Evolutionary conservation across 2,329 filamentous ascomycete genomes (phyloP).

Genomic region (Phaeomoniella chlamydospora): DNA sequence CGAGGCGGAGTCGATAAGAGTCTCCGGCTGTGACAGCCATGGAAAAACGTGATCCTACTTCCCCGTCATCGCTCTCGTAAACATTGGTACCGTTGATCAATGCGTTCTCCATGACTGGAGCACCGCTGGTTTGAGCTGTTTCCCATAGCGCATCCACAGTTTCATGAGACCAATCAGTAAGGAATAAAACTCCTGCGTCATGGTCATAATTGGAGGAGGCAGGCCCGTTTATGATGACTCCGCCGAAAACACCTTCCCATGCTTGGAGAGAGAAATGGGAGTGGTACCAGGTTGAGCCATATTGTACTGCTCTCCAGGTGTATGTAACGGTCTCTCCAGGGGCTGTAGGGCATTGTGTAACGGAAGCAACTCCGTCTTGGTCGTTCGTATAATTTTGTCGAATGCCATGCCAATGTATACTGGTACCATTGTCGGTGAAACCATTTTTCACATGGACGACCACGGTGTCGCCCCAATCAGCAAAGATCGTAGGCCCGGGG

Average conservation of each 20-base stretch:
- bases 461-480: neutral
- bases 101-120: constrained; percentile 26
- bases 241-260: constrained; percentile 14
- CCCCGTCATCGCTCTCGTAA: too few relatives aligned
- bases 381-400: constrained; percentile 16
- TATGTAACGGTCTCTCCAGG: constrained; percentile 15
- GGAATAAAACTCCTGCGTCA: constrained; percentile 16
- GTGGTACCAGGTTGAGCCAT: constrained; percentile 19
- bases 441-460: constrained; percentile 35
- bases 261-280: constrained; percentile 12
- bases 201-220: constrained; percentile 10
- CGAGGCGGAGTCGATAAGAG: constrained; percentile 22
- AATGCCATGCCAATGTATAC: constrained; percentile 44
- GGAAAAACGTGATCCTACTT: neutral
- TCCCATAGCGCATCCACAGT: constrained; percentile 11
- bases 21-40: constrained; percentile 15
- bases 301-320: constrained; percentile 14
- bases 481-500: neutral
- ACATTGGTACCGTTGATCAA: constrained; percentile 28
- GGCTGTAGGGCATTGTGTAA: constrained; percentile 24
- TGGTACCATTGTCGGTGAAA: constrained; percentile 40
- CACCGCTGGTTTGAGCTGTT: constrained; percentile 3
- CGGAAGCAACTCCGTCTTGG: constrained; percentile 18
- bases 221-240: constrained; percentile 11
- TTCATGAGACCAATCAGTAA: constrained; percentile 17